A percentile compares a stretch with the other conserved stretches of the same genome.
These are phyloP conservation scores for Cornus controversa DNA, from an alignment of 148 eudicot genomes.

Conservation along the genomic window DNA sequence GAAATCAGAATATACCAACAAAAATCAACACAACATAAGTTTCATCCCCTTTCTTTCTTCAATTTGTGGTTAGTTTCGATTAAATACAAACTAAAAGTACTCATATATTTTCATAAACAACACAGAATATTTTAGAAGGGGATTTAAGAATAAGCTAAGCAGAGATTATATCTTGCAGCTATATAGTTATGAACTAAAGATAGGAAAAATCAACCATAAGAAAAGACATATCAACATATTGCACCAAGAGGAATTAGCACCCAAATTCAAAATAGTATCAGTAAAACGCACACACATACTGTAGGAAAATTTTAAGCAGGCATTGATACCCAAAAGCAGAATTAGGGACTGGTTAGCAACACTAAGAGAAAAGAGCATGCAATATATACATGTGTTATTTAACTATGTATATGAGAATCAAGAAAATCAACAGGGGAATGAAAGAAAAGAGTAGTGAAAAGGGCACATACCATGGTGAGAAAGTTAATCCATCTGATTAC, in stretches of 20 bases:
- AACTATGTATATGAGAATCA: slow-evolving; percentile 1
- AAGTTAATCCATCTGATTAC: slow-evolving; percentile 87
- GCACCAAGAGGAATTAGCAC: neutral
- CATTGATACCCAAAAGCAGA: neutral
- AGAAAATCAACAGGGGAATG: neutral
- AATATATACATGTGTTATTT: neutral
- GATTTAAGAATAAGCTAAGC: no score
- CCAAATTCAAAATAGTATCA: neutral
- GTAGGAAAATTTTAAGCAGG: neutral
- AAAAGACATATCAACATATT: neutral
- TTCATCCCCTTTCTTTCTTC: neutral
- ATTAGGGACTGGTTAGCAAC: neutral
- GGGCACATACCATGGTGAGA: slow-evolving; percentile 61
- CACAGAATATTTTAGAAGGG: neutral
- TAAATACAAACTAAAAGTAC: neutral
- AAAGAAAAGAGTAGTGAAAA: slow-evolving; percentile 1
- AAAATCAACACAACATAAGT: neutral
- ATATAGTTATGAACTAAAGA: neutral
- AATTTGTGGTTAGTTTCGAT: neutral
- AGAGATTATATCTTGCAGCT: neutral
- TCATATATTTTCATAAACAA: neutral
- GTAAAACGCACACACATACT: neutral
- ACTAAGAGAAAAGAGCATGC: neutral
- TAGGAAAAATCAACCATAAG: slow-evolving; percentile 9
- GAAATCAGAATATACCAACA: neutral